A percentile compares a stretch with the other conserved stretches of the same genome.
Conservation (phyloP, 441 rosid genomes). For the Aquilaria agallochum region DNA sequence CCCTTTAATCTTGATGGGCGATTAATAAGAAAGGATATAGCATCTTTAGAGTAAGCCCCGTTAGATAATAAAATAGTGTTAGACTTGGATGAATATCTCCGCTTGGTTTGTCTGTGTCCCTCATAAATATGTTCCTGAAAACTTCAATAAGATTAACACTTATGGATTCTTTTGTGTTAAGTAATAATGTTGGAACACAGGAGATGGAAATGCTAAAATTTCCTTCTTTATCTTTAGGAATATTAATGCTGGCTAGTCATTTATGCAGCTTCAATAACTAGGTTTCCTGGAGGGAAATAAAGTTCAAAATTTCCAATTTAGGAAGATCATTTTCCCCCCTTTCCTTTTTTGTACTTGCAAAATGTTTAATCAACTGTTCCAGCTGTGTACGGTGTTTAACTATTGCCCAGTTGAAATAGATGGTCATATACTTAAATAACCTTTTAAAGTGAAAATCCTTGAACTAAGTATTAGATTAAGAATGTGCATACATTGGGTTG, state of each 20-base stretch:
- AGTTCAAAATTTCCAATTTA: not conserved
- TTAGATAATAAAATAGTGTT: no score
- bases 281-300: slow-evolving; percentile 2
- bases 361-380: slow-evolving; percentile 12
- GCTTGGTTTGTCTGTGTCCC: no score
- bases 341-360: slow-evolving; percentile 7
- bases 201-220: not conserved
- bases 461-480: slow-evolving; percentile 9
- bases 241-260: slow-evolving; percentile 17
- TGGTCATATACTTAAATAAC: slow-evolving; percentile 14
- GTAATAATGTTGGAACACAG: slow-evolving; percentile 1
- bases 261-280: slow-evolving; percentile 11
- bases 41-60: no score
- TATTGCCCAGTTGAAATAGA: slow-evolving; percentile 6
- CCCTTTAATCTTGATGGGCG: no score
- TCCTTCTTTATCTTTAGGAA: slow-evolving; percentile 5
- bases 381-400: slow-evolving; percentile 13
- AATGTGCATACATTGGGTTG: slow-evolving; percentile 5
- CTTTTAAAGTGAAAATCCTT: slow-evolving; percentile 11
- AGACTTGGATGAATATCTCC: no score
- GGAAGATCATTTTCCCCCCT: no score
- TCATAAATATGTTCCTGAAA: no score
- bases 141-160: no score
- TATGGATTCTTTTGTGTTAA: slow-evolving; percentile 13
- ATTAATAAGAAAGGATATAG: no score